Base-by-base conservation (phyloP, 768 basidiomycete species). In the Coprinopsis sp. region DNA sequence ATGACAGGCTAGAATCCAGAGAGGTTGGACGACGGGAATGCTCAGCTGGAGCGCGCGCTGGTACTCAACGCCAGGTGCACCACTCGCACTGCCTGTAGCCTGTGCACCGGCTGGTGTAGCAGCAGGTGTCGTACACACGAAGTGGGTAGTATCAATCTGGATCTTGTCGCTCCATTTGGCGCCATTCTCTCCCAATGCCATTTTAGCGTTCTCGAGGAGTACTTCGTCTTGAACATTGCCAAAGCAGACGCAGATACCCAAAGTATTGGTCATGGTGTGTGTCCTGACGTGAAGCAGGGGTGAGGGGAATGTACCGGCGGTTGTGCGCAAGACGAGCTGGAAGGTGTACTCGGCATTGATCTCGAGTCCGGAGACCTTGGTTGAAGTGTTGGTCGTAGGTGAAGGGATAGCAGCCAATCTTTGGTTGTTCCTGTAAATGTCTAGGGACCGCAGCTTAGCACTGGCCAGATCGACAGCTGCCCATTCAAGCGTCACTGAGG, bases 61-160 rank as follows among this genome's bases (percentile, higher is more conserved):
- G 62, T 97, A 98, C 56, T 93, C 90, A 6, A 88, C 83, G 0
- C 86, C 86, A 0, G 91, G 87, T 2, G 81, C 79, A 13, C 73
- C 67, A 10, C 70, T 67, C 1, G 70, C 60, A 46, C 71, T 76
- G 1, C 83, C 80, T 7, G 74, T 70, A 0, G 74, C 74, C 47
- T 70, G 74, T 8, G 80, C 80, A 25, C 79, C 84, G 8, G 63
- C 56, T 0, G 81, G 78, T 0, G 81, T 83, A 8, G 81, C 76
- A 1, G 83, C 85, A 2, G 93, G 91, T 0, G 88, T 91, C 14
- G 92, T 95, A 61, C 93, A 95, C 33, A 97, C 93, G 54, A 96
- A 99, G 64, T 99, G 95, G 0, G 94, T 97, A 8, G 95, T 98
- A 60, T 99, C 95, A 48, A 98, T 94, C 68, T 94, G 90, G 31